Percentiles rank a stretch among this genome's conserved stretches.
phyloP scores from a whole-genome alignment of 164 flowering plant species.

The Chimonanthus salicifolius region DNA sequence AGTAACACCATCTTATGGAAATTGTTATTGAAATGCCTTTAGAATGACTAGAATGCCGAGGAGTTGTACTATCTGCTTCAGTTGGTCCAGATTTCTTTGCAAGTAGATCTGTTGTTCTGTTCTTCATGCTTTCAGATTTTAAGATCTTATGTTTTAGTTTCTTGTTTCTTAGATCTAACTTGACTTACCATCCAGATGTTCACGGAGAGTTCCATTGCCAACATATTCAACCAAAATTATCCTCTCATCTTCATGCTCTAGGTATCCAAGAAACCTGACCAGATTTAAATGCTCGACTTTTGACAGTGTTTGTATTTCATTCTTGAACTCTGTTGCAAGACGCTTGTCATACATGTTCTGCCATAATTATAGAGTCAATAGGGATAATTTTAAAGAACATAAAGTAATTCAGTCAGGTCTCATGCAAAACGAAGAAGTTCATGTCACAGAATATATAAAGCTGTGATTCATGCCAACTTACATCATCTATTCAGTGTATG shows the following conservation, averaged over 20 bases:
- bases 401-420: too few species aligned
- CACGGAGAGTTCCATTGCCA: conserved; percentile 62
- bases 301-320: conserved; percentile 52
- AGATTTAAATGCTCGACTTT: conserved; percentile 66
- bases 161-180: background rate
- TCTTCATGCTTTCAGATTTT: too few species aligned
- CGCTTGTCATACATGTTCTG: conserved; percentile 37
- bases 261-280: conserved; percentile 55
- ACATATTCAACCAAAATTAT: conserved; percentile 60
- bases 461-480: background rate
- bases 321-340: conserved; percentile 44
- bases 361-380: conserved; percentile 12
- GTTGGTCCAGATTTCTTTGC: too few species aligned
- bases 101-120: too few species aligned
- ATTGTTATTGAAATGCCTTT: too few species aligned
- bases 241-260: conserved; percentile 52
- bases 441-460: too few species aligned
- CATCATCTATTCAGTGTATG: background rate
- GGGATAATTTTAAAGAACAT: background rate
- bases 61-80: too few species aligned
- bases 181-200: conserved; percentile 61
- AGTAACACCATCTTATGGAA: too few species aligned
- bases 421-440: background rate
- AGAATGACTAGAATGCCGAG: too few species aligned
- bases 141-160: too few species aligned